A percentile compares a stretch with the other conserved stretches of the same genome.
Evolutionary conservation across 495 filamentous ascomycete genomes (phyloP).

Genomic region (Penicillium herquei): DNA sequence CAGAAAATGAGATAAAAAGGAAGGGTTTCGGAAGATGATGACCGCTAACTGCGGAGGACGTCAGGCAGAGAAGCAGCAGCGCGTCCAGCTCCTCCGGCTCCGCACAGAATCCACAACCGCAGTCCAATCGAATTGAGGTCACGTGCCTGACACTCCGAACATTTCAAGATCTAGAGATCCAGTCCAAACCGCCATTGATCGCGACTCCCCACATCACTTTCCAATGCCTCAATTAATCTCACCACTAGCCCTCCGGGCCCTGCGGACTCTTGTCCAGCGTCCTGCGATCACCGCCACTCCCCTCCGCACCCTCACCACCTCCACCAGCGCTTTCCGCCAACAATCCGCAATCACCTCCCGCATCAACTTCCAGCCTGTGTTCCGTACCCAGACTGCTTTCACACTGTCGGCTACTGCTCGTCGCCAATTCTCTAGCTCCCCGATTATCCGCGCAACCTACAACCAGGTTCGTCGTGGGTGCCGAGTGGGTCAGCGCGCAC

Average conservation of each 20-base stretch:
- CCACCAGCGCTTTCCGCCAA: conserved; percentile 12
- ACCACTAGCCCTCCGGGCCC: conserved; percentile 36
- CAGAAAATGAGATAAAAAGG: conserved; percentile 7
- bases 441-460: conserved; percentile 44
- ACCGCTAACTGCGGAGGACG: conserved; percentile 20
- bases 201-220: conserved; percentile 10
- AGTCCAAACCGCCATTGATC: not conserved
- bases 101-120: conserved; percentile 24
- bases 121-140: conserved; percentile 8
- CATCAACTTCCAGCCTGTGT: conserved; percentile 36
- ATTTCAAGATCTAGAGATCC: conserved; percentile 12
- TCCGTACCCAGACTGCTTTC: conserved; percentile 32
- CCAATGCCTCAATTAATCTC: conserved; percentile 39
- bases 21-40: conserved; percentile 3
- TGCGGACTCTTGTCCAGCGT: conserved; percentile 38
- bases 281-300: conserved; percentile 21
- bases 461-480: conserved; percentile 67
- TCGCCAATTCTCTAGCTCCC: conserved; percentile 46
- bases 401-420: conserved; percentile 14
- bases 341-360: conserved; percentile 17
- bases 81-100: conserved; percentile 39
- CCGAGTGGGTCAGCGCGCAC: conserved; percentile 69
- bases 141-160: conserved; percentile 25
- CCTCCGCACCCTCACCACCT: conserved; percentile 22
- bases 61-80: conserved; percentile 34